phyloP scores from a whole-genome alignment of 768 basidiomycete genomes.

The Tricholoma matsutake region DNA sequence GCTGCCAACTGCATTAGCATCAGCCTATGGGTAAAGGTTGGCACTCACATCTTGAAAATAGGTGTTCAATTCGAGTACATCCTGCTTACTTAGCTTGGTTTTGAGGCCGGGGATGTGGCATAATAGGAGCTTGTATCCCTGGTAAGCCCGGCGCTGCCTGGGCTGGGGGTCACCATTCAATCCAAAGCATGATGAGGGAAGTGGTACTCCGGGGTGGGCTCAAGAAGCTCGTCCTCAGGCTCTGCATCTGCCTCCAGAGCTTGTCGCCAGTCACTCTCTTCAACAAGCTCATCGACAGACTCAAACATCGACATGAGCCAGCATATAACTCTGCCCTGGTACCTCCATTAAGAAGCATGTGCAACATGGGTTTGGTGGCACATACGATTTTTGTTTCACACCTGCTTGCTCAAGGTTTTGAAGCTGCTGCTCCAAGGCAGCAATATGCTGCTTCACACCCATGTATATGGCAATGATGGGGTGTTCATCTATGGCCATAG shows the following conservation, averaged over 20 bases:
- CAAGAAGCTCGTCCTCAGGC: neutral
- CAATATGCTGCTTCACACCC: too few relatives aligned
- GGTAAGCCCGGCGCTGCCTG: neutral
- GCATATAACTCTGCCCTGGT: neutral
- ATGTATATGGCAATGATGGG: too few relatives aligned
- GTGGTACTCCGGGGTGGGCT: neutral
- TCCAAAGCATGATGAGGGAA: neutral
- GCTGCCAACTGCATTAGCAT: too few relatives aligned
- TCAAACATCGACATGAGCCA: neutral
- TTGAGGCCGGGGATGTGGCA: neutral
- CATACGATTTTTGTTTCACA: too few relatives aligned
- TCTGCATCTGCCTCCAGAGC: neutral
- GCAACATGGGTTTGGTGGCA: too few relatives aligned
- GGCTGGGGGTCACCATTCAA: too few relatives aligned
- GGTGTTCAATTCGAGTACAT: neutral
- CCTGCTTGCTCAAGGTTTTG: too few relatives aligned
- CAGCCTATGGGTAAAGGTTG: neutral
- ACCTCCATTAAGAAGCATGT: too few relatives aligned
- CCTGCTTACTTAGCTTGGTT: neutral
- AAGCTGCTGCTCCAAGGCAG: too few relatives aligned
- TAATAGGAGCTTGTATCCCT: neutral
- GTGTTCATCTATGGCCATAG: neutral
- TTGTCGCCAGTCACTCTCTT: neutral
- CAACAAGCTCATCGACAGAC: neutral
- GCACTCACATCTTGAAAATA: neutral